phyloP scores from a whole-genome alignment of 148 eudicot genomes.

The Rhododendron molle region DNA sequence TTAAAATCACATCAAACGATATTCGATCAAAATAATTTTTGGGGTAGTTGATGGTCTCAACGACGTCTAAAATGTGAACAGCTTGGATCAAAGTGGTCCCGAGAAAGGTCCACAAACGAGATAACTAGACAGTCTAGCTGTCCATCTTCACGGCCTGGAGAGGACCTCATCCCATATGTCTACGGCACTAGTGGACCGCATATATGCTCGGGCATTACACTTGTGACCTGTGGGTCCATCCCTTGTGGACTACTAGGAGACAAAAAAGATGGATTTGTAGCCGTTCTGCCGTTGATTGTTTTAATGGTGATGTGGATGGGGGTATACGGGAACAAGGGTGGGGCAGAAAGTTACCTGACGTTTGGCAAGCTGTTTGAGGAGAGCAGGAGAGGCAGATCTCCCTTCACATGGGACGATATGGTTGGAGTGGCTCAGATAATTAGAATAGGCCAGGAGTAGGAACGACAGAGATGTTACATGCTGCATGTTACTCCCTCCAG shows the following conservation, averaged over 20 bases:
- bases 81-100: too few relatives aligned
- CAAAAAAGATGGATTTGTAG: background rate
- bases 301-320: conserved; percentile 1
- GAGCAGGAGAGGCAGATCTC: conserved; percentile 57
- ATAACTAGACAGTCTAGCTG: too few relatives aligned
- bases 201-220: background rate
- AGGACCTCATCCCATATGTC: background rate
- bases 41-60: too few relatives aligned
- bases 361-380: conserved; percentile 65
- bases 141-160: too few relatives aligned
- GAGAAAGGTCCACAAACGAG: too few relatives aligned
- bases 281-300: conserved; percentile 12
- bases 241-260: background rate
- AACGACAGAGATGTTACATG: conserved; percentile 93
- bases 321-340: background rate
- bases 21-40: too few relatives aligned
- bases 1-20: too few relatives aligned
- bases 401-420: conserved; percentile 84
- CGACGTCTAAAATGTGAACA: too few relatives aligned
- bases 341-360: conserved; percentile 57
- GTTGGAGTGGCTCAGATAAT: conserved; percentile 90
- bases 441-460: conserved; percentile 75
- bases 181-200: background rate
- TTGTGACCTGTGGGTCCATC: background rate
- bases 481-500: conserved; percentile 98